Percentiles rank a stretch among this genome's conserved stretches.
Evolutionary conservation across 163 green algal genomes (phyloP).

Genomic region (Scenedesmus sp.): DNA sequence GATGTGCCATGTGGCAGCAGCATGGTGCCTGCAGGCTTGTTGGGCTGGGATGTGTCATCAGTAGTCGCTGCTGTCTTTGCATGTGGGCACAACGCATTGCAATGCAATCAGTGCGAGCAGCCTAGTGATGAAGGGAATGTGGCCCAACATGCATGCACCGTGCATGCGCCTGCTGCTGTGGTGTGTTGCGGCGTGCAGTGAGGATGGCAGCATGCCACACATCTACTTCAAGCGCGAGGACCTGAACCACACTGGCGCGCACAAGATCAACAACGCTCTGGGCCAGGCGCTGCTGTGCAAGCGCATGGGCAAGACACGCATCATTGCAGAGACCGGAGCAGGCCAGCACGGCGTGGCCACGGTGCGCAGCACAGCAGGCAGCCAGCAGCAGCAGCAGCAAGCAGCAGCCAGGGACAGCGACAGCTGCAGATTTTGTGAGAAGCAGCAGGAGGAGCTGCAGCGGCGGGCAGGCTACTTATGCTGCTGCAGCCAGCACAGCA

Average conservation of each 20-base stretch:
- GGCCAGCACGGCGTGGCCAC: slow-evolving; percentile 99
- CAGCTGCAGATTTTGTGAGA: not conserved
- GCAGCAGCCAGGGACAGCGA: not conserved
- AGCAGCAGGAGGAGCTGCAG: not conserved
- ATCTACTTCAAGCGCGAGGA: slow-evolving; percentile 99
- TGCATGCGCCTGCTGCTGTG: not conserved
- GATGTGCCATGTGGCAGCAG: not conserved
- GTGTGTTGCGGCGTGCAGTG: slow-evolving; percentile 50
- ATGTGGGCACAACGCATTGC: too few species aligned
- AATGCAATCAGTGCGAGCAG: too few species aligned
- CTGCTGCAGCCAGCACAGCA: not conserved
- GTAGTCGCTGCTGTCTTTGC: too few species aligned
- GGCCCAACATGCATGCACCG: not conserved
- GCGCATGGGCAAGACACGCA: slow-evolving; percentile 97
- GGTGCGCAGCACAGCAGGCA: slow-evolving; percentile 58
- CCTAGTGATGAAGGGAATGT: too few species aligned
- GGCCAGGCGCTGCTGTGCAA: slow-evolving; percentile 96
- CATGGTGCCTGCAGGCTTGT: too few species aligned
- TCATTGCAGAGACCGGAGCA: slow-evolving; percentile 99
- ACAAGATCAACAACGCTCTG: slow-evolving; percentile 99
- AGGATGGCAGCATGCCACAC: slow-evolving; percentile 85
- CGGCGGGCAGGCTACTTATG: not conserved
- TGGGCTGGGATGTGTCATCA: too few species aligned
- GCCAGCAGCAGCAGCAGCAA: not conserved
- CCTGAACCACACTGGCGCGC: slow-evolving; percentile 99